These are phyloP conservation scores for Lipomyces yamadae DNA, from an alignment of 805 yeast genomes.

Conservation along the genomic window DNA sequence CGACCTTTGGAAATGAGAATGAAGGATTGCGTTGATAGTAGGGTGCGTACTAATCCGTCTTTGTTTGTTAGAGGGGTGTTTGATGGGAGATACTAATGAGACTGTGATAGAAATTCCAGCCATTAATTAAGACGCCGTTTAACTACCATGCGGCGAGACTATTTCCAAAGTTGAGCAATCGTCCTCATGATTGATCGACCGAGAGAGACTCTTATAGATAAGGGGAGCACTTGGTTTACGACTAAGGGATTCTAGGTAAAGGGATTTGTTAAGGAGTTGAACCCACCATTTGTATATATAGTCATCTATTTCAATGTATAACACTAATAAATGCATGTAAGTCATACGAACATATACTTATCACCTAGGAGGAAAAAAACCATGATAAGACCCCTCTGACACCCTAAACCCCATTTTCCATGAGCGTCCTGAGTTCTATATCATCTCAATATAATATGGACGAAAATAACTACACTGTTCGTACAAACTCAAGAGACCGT, in stretches of 20 bases:
- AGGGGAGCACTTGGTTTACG: not conserved
- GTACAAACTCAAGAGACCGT: not conserved
- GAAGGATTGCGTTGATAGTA: slow-evolving; percentile 26
- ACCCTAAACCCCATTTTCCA: not conserved
- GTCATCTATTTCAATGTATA: slow-evolving; percentile 5
- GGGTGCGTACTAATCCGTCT: slow-evolving; percentile 12
- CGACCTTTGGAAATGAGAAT: slow-evolving; percentile 17
- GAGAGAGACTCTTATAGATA: not conserved
- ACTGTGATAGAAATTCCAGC: slow-evolving; percentile 11
- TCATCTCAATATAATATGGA: not conserved
- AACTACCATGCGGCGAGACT: slow-evolving; percentile 38
- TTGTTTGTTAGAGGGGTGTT: not conserved
- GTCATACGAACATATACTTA: not conserved
- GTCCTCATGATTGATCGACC: slow-evolving; percentile 22
- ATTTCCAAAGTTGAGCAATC: slow-evolving; percentile 24
- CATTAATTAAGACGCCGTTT: slow-evolving; percentile 24
- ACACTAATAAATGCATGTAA: slow-evolving; percentile 10
- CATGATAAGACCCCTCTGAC: not conserved
- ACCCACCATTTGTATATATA: slow-evolving; percentile 3
- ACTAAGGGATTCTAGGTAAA: not conserved
- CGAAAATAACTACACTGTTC: not conserved
- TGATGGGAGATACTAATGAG: not conserved
- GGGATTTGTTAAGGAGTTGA: not conserved
- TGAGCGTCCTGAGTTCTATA: not conserved
- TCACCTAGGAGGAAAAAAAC: not conserved